Percentiles rank a stretch among this genome's conserved stretches.
phyloP scores from a whole-genome alignment of 1,284 basidiomycete species.

The Cryptococcus sp. region DNA sequence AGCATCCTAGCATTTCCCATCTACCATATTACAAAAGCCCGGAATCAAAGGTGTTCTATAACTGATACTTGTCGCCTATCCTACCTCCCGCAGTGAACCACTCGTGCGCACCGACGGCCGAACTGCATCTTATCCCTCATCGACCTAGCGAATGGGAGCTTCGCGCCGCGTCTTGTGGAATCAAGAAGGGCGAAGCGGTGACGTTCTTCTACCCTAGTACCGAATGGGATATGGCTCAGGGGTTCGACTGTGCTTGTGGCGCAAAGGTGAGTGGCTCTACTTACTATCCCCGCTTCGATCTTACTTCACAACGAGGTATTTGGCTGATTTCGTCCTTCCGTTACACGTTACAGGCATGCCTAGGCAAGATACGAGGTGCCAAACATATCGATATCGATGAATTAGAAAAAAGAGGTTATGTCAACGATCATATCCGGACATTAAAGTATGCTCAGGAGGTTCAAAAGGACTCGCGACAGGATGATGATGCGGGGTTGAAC shows the following conservation, averaged over 20 bases:
- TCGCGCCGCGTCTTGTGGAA: constrained; percentile 44
- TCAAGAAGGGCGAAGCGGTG: constrained; percentile 55
- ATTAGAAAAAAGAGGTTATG: constrained; percentile 45
- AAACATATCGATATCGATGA: constrained; percentile 45
- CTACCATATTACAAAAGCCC: background rate
- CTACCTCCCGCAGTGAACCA: constrained; percentile 59
- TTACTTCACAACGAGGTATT: background rate
- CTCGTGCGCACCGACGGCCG: constrained; percentile 65
- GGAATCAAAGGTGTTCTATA: too few relatives aligned
- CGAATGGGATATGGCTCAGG: constrained; percentile 70
- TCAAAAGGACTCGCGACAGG: too few relatives aligned
- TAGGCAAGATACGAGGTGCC: constrained; percentile 54
- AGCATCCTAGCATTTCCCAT: too few relatives aligned
- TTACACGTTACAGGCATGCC: constrained; percentile 45
- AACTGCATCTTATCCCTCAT: constrained; percentile 59
- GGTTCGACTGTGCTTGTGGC: constrained; percentile 63
- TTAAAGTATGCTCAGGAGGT: constrained; percentile 40
- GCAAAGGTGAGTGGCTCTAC: constrained; percentile 42
- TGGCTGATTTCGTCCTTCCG: background rate
- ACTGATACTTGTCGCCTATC: too few relatives aligned
- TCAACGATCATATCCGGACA: constrained; percentile 50
- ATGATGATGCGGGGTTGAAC: too few relatives aligned
- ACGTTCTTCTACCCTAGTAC: constrained; percentile 69
- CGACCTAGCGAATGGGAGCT: constrained; percentile 55
- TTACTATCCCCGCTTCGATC: too few relatives aligned